A percentile compares a stretch with the other conserved stretches of the same genome.
These are phyloP conservation scores for Solanum rostratum DNA, from an alignment of 257 asterid species.

Conservation along the genomic window DNA sequence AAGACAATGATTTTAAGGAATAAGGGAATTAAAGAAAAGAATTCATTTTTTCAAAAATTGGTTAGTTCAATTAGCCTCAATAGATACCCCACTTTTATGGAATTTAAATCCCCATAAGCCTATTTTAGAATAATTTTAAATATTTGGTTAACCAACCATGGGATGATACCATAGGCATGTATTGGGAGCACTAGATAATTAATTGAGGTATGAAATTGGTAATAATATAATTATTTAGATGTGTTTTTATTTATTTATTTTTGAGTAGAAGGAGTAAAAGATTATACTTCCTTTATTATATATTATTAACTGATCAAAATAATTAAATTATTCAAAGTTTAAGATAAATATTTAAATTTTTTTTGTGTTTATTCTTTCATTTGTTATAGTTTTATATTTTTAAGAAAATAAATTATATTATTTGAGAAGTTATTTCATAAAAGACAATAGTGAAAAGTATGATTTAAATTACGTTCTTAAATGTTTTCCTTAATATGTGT, in stretches of 20 bases:
- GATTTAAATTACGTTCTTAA: too few species aligned
- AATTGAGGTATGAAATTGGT: neutral
- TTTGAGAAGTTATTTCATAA: too few species aligned
- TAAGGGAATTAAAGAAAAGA: neutral
- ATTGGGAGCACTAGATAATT: neutral
- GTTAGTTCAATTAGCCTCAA: neutral
- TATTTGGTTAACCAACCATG: neutral
- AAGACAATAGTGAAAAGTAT: too few species aligned
- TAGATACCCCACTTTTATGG: neutral
- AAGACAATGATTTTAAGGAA: neutral
- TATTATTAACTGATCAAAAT: too few species aligned
- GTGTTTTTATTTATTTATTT: neutral
- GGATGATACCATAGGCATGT: neutral
- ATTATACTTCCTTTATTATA: neutral
- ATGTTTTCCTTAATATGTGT: too few species aligned
- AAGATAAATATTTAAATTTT: too few species aligned
- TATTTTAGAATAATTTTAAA: neutral
- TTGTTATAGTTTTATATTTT: too few species aligned
- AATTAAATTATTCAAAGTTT: too few species aligned
- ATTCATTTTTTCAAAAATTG: neutral
- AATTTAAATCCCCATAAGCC: neutral
- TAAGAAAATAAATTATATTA: too few species aligned
- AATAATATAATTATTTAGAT: too few species aligned
- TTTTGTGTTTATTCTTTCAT: too few species aligned
- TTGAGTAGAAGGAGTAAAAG: fast-evolving